Conservation (phyloP, 768 basidiomycete species). For the Boletus rubescentipes region DNA sequence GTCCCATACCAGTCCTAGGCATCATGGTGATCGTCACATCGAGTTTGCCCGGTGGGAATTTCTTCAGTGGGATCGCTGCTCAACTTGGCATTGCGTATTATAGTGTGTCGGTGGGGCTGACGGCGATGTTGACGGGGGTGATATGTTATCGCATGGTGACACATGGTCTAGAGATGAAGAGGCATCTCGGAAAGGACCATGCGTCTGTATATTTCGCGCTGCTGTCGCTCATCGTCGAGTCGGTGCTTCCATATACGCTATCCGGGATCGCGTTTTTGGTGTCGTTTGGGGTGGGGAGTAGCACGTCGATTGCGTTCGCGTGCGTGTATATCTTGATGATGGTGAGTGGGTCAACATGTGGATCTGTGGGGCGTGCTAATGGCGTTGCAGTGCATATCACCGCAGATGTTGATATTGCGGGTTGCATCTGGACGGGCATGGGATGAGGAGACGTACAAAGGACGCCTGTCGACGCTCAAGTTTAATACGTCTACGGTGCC, state of each 20-base stretch:
- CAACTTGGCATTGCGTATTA: slow-evolving; percentile 22
- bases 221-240: slow-evolving; percentile 22
- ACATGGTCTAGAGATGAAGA: slow-evolving; percentile 11
- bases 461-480: slow-evolving; percentile 7
- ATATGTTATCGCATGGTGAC: slow-evolving; percentile 21
- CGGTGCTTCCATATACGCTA: slow-evolving; percentile 26
- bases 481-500: neutral
- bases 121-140: slow-evolving; percentile 18
- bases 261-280: slow-evolving; percentile 25
- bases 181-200: slow-evolving; percentile 18
- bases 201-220: slow-evolving; percentile 21
- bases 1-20: slow-evolving; percentile 16
- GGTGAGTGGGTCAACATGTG: slow-evolving; percentile 8
- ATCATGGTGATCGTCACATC: slow-evolving; percentile 13
- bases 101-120: slow-evolving; percentile 19
- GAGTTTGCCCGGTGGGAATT: slow-evolving; percentile 17
- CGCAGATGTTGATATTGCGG: slow-evolving; percentile 26
- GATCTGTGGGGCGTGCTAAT: neutral
- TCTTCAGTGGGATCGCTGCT: slow-evolving; percentile 15
- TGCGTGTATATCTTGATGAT: slow-evolving; percentile 25
- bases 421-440: slow-evolving; percentile 20
- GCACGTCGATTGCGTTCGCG: slow-evolving; percentile 12
- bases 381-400: slow-evolving; percentile 20
- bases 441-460: slow-evolving; percentile 11
- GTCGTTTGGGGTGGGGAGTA: slow-evolving; percentile 19